These are phyloP conservation scores for Chenopodium album DNA, from an alignment of 148 eudicot species.

Conservation along the genomic window DNA sequence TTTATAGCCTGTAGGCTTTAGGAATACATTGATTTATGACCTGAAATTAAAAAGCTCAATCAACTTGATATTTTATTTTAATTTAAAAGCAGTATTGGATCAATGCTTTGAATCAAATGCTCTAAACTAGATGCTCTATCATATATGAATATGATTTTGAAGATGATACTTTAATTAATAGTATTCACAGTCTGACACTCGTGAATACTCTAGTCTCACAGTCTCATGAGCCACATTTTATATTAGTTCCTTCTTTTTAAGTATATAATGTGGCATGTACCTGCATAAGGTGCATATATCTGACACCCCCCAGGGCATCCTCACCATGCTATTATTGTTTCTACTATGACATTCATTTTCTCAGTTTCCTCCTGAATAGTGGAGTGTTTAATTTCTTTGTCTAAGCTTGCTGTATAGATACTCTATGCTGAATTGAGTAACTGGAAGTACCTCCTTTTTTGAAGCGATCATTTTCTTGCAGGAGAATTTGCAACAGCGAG, in stretches of 20 bases:
- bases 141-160: not conserved
- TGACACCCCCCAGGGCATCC: not conserved
- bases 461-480: slow-evolving; percentile 30
- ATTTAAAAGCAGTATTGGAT: not conserved
- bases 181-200: not conserved
- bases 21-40: not conserved
- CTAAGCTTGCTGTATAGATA: not conserved
- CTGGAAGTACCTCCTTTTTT: not conserved
- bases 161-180: not conserved
- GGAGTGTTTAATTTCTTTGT: not conserved
- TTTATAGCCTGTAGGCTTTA: not conserved
- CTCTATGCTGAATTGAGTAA: not conserved
- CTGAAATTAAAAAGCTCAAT: not conserved
- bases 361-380: not conserved
- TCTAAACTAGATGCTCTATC: not conserved
- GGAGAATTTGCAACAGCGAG: slow-evolving; percentile 88
- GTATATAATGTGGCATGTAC: not conserved
- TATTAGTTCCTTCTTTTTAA: not conserved
- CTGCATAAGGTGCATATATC: not conserved
- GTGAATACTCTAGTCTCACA: too few species aligned
- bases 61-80: not conserved
- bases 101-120: not conserved
- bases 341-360: not conserved
- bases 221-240: not conserved
- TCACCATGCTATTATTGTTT: not conserved